These are phyloP conservation scores for Cadophora sp. DNA, from an alignment of 2,329 filamentous ascomycete species.

Conservation along the genomic window DNA sequence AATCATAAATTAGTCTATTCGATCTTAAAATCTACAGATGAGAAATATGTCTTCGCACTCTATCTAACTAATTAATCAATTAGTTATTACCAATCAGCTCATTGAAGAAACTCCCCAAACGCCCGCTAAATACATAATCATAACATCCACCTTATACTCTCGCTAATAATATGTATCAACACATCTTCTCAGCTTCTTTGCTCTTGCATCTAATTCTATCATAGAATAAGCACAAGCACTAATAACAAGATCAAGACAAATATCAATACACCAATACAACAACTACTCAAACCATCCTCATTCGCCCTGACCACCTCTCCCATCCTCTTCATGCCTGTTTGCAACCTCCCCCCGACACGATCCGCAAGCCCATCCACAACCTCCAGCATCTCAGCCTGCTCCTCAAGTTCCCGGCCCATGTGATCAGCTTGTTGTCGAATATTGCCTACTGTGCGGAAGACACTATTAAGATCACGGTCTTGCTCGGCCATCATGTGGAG, in stretches of 20 bases:
- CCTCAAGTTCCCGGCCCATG: slow-evolving; percentile 96
- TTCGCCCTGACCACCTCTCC: slow-evolving; percentile 85
- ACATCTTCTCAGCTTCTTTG: neutral
- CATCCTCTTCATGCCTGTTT: slow-evolving; percentile 87
- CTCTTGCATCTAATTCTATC: neutral
- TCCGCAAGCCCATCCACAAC: slow-evolving; percentile 86
- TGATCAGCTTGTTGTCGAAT: slow-evolving; percentile 88
- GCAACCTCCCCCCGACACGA: slow-evolving; percentile 83
- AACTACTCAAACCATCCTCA: slow-evolving; percentile 87
- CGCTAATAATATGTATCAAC: neutral
- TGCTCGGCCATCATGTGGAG: slow-evolving; percentile 92
- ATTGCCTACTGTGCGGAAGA: slow-evolving; percentile 92
- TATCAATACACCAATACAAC: slow-evolving; percentile 89
- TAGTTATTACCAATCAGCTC: neutral
- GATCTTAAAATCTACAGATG: neutral
- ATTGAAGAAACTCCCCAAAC: neutral
- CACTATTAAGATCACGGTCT: slow-evolving; percentile 89
- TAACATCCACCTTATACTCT: neutral
- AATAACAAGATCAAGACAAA: slow-evolving; percentile 87
- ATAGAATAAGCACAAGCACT: slow-evolving; percentile 74
- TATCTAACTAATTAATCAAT: neutral
- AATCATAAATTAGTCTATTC: neutral
- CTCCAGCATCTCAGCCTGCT: slow-evolving; percentile 89
- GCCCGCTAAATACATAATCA: slow-evolving; percentile 6
- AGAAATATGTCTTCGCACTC: neutral